Evolutionary conservation across 192 early-diverging fungal genomes (phyloP).

Genomic region (Glomus cerebriforme): DNA sequence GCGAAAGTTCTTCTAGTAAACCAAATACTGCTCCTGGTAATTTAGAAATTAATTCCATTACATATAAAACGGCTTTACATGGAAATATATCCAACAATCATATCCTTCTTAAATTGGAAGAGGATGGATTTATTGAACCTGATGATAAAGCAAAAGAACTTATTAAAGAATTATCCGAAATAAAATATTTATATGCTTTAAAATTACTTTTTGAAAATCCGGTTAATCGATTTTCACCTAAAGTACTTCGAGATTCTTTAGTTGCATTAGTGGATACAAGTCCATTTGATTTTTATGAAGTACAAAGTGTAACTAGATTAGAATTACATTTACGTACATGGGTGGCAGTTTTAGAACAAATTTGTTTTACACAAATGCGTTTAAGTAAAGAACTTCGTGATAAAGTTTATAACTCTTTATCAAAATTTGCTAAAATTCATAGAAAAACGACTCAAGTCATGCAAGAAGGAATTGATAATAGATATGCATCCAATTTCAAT

Average conservation of each 20-base stretch:
- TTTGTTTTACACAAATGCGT: not conserved
- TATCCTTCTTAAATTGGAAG: not conserved
- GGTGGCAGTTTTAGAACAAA: not conserved
- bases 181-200: not conserved
- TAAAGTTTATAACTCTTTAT: not conserved
- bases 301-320: not conserved
- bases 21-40: too few species aligned
- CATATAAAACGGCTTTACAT: too few species aligned
- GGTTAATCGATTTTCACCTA: not conserved
- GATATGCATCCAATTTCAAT: too few species aligned
- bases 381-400: not conserved
- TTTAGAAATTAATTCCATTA: too few species aligned
- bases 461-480: not conserved
- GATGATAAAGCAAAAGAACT: not conserved
- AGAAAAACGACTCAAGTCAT: not conserved
- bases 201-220: constrained; percentile 1
- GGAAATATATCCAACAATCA: too few species aligned
- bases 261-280: not conserved
- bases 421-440: not conserved
- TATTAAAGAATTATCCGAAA: not conserved
- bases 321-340: constrained; percentile 4
- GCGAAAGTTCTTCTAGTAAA: too few species aligned
- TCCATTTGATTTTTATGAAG: not conserved
- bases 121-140: too few species aligned
- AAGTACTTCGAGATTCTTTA: not conserved